Percentiles rank a stretch among this genome's conserved stretches.
Evolutionary conservation across 192 early-diverging fungal species (phyloP).

Genomic region (Coemansia sp.): DNA sequence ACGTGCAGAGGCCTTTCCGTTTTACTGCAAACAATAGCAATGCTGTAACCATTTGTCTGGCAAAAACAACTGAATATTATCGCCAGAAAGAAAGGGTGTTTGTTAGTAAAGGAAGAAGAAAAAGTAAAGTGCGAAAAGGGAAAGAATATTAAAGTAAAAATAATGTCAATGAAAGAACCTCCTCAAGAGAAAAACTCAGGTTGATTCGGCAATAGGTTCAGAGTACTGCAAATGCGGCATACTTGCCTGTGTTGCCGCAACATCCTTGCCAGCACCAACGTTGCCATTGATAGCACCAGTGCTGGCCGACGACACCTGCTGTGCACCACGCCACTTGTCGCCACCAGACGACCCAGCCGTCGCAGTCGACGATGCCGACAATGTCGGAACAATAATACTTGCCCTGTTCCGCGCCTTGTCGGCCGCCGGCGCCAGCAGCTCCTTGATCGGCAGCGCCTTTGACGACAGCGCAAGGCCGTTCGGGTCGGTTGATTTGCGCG

Average conservation of each 20-base stretch:
- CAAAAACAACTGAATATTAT: no score
- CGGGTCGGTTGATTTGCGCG: slow-evolving; percentile 24
- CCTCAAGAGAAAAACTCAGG: background rate
- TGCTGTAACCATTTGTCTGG: no score
- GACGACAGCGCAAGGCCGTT: slow-evolving; percentile 38
- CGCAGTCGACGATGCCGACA: slow-evolving; percentile 16
- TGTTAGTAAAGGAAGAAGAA: background rate
- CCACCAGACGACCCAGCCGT: slow-evolving; percentile 1
- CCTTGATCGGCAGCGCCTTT: slow-evolving; percentile 51
- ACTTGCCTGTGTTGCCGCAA: background rate
- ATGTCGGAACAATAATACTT: slow-evolving; percentile 33
- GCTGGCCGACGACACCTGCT: slow-evolving; percentile 5
- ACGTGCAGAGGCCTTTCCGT: no score
- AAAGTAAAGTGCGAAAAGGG: background rate
- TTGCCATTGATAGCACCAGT: slow-evolving; percentile 1
- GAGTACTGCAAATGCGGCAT: slow-evolving; percentile 1
- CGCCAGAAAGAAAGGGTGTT: no score
- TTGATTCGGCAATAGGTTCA: background rate
- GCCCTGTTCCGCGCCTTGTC: slow-evolving; percentile 48
- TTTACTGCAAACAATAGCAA: no score
- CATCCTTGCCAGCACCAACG: background rate
- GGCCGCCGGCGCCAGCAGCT: slow-evolving; percentile 48
- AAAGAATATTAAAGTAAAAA: background rate
- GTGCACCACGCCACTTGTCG: slow-evolving; percentile 16
- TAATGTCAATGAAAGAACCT: background rate